Evolutionary conservation across 805 yeast genomes (phyloP).

Genomic region (Cyberlindnera euphorbiiphila): DNA sequence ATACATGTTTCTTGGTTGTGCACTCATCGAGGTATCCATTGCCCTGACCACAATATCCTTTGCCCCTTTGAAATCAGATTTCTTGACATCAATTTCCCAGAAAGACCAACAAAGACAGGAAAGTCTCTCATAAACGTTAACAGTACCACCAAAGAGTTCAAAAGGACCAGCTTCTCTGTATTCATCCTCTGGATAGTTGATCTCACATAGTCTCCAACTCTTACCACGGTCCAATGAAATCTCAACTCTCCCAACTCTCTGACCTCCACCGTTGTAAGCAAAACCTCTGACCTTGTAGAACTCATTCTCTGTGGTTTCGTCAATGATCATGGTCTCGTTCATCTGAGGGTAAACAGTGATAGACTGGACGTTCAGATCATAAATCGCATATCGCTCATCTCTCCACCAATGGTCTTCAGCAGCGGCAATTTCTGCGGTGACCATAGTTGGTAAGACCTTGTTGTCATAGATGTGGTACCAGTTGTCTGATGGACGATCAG

Average conservation of each 20-base stretch:
- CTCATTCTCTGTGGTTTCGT: slow-evolving; percentile 10
- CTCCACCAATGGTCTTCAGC: slow-evolving; percentile 34
- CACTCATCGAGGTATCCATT: slow-evolving; percentile 34
- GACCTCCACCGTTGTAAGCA: slow-evolving; percentile 37
- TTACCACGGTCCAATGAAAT: slow-evolving; percentile 31
- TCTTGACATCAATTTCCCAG: slow-evolving; percentile 29
- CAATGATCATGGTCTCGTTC: slow-evolving; percentile 22
- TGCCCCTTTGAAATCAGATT: slow-evolving; percentile 20
- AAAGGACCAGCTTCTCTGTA: slow-evolving; percentile 31
- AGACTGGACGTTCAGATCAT: slow-evolving; percentile 33
- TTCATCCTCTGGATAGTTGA: slow-evolving; percentile 33
- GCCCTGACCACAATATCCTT: slow-evolving; percentile 33
- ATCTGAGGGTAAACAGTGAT: slow-evolving; percentile 32
- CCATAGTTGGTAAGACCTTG: slow-evolving; percentile 34
- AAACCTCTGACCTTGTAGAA: slow-evolving; percentile 29
- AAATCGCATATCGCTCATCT: slow-evolving; percentile 35
- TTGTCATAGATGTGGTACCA: slow-evolving; percentile 37
- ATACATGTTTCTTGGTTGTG: slow-evolving; percentile 35
- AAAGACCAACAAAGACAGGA: slow-evolving; percentile 35
- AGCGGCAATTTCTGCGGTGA: slow-evolving; percentile 33
- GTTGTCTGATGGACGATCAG: slow-evolving; percentile 32
- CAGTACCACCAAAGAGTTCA: slow-evolving; percentile 31
- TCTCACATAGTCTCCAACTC: slow-evolving; percentile 29
- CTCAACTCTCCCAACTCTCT: slow-evolving; percentile 33
- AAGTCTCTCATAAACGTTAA: slow-evolving; percentile 33